Evolutionary conservation across 305 asterid species (phyloP).

Genomic region (Fraxinus albicans): DNA sequence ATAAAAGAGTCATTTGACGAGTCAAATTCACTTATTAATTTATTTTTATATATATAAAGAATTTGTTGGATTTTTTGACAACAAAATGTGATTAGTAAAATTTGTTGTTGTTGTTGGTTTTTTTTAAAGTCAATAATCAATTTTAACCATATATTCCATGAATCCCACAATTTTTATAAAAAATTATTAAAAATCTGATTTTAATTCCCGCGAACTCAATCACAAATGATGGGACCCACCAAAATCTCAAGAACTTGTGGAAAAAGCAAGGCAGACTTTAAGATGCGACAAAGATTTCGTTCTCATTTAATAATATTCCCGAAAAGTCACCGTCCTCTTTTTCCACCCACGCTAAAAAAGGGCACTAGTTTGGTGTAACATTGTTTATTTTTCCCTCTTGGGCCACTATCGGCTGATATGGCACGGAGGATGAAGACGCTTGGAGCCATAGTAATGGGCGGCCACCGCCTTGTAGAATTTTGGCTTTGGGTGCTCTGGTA

Average conservation of each 20-base stretch:
- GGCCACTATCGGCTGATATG: slow-evolving; percentile 25
- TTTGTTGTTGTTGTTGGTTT: too few species aligned
- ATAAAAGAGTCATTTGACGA: not conserved
- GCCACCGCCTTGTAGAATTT: slow-evolving; percentile 35
- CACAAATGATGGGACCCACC: not conserved
- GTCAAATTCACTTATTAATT: not conserved
- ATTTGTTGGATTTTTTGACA: not conserved
- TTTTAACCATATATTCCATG: too few species aligned
- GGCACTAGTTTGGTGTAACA: not conserved
- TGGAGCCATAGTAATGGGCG: slow-evolving; percentile 31
- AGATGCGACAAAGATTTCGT: slow-evolving; percentile 18
- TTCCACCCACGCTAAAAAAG: slow-evolving; percentile 39
- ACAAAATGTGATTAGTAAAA: too few species aligned
- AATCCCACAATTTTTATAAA: too few species aligned
- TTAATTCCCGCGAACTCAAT: too few species aligned
- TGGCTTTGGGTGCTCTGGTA: not conserved
- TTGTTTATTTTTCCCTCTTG: slow-evolving; percentile 13
- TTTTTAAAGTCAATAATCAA: too few species aligned
- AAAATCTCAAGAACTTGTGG: not conserved
- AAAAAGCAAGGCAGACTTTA: not conserved
- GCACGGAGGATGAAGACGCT: slow-evolving; percentile 8
- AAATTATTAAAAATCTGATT: too few species aligned
- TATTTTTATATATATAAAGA: too few species aligned
- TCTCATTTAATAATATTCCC: not conserved
- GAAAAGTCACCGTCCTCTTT: slow-evolving; percentile 38